Conservation (phyloP, 495 filamentous ascomycete genomes). For the Acidomyces sp. region DNA sequence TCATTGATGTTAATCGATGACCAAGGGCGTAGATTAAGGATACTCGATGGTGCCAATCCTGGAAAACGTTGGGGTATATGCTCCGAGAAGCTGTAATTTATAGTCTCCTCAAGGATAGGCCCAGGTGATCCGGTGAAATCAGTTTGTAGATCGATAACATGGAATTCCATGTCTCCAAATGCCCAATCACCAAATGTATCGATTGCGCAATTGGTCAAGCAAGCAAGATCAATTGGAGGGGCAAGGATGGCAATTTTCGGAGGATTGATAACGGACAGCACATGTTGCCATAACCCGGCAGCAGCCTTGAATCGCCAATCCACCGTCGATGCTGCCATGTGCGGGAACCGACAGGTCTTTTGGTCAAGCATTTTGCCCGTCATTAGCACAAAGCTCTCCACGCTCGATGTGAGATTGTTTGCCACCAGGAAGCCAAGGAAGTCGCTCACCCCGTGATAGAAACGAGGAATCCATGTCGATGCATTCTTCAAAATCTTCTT, state of each 20-base stretch:
- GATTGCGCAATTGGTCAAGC: conserved; percentile 9
- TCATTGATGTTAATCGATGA: conserved; percentile 17
- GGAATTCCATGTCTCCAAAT: conserved; percentile 20
- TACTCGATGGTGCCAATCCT: conserved; percentile 6
- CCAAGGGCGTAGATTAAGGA: conserved; percentile 16
- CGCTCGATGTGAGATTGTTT: not conserved
- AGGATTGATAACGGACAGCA: conserved; percentile 8
- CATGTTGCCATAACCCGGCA: conserved; percentile 12
- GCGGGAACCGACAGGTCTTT: conserved; percentile 1
- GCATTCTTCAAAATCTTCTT: not conserved
- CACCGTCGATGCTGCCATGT: not conserved
- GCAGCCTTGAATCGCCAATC: conserved; percentile 12
- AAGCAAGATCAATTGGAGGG: conserved; percentile 14
- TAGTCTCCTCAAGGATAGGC: not conserved
- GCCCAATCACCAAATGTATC: conserved; percentile 18
- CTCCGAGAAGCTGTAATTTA: not conserved
- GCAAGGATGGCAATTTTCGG: conserved; percentile 11
- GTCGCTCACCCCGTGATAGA: conserved; percentile 9
- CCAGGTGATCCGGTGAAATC: not conserved
- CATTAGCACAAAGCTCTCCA: conserved; percentile 9
- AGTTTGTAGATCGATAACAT: conserved; percentile 11
- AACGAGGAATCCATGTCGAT: not conserved
- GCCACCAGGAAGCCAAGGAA: conserved; percentile 7
- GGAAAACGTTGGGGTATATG: conserved; percentile 1
- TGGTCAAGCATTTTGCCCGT: not conserved